phyloP scores from a whole-genome alignment of 805 yeast genomes.

The Wickerhamomyces tratensis region DNA sequence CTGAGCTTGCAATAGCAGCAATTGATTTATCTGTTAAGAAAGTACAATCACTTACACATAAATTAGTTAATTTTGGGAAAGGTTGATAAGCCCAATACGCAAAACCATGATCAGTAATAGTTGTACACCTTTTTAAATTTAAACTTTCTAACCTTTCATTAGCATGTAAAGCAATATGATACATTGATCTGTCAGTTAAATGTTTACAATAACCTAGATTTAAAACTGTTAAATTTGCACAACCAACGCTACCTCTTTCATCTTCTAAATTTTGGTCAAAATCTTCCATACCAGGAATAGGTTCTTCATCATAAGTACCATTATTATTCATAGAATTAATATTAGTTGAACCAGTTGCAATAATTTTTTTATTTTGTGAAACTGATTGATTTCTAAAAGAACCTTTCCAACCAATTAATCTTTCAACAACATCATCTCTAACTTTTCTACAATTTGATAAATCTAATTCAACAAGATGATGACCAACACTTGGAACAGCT shows the following conservation, averaged over 20 bases:
- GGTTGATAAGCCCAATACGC: constrained; percentile 49
- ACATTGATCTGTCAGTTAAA: constrained; percentile 59
- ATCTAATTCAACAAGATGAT: constrained; percentile 48
- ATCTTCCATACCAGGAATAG: constrained; percentile 22
- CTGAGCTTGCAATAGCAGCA: constrained; percentile 49
- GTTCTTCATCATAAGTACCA: constrained; percentile 10
- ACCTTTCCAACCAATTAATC: constrained; percentile 51
- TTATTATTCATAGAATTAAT: not conserved
- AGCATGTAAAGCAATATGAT: constrained; percentile 52
- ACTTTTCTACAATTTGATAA: constrained; percentile 67
- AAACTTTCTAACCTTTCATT: constrained; percentile 41
- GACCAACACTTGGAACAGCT: constrained; percentile 55
- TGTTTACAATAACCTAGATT: constrained; percentile 70
- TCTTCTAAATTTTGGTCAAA: constrained; percentile 6
- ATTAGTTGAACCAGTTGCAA: not conserved
- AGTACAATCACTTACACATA: constrained; percentile 64
- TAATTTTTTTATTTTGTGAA: not conserved
- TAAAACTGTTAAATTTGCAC: constrained; percentile 43
- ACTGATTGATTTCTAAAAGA: not conserved
- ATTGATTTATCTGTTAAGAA: constrained; percentile 60
- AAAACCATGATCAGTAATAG: constrained; percentile 70
- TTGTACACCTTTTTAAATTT: constrained; percentile 66
- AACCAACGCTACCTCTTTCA: constrained; percentile 32
- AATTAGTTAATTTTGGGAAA: constrained; percentile 41
- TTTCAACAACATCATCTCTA: constrained; percentile 58